A percentile compares a stretch with the other conserved stretches of the same genome.
phyloP scores from a whole-genome alignment of 345 rosid genomes.

The Euphorbia pulcherrima region DNA sequence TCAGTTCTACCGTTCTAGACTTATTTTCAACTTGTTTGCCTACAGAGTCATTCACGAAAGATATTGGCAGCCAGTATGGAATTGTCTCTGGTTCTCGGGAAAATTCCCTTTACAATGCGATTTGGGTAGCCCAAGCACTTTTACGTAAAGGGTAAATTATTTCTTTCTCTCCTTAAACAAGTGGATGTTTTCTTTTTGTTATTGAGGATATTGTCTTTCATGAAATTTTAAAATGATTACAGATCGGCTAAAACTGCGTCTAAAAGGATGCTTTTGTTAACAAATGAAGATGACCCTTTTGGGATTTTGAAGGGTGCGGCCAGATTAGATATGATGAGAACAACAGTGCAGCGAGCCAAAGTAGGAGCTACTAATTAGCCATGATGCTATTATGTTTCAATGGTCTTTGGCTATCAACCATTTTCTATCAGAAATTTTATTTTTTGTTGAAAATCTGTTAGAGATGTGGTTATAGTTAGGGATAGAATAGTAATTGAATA shows the following conservation, averaged over 20 bases:
- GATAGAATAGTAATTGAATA: too few relatives aligned
- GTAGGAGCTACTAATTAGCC: slow-evolving; percentile 32
- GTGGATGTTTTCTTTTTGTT: background rate
- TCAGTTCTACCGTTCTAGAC: background rate
- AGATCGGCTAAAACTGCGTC: slow-evolving; percentile 85
- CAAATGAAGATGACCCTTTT: slow-evolving; percentile 95
- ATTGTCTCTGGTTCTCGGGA: slow-evolving; percentile 81
- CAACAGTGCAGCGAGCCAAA: slow-evolving; percentile 92
- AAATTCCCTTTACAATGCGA: slow-evolving; percentile 86
- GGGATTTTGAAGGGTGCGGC: slow-evolving; percentile 64
- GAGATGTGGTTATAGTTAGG: too few relatives aligned
- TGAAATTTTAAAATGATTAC: slow-evolving; percentile 24
- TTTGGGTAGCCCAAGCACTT: slow-evolving; percentile 97
- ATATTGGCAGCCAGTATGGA: slow-evolving; percentile 85
- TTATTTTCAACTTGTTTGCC: slow-evolving; percentile 6
- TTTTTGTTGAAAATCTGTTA: background rate
- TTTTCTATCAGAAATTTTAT: background rate
- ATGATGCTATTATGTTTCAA: slow-evolving; percentile 10
- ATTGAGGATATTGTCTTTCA: slow-evolving; percentile 7
- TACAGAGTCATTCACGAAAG: slow-evolving; percentile 64
- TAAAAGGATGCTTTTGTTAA: slow-evolving; percentile 76
- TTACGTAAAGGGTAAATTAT: slow-evolving; percentile 82
- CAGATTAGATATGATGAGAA: slow-evolving; percentile 82
- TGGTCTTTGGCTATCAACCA: background rate
- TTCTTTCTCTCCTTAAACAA: background rate